Percentiles rank a stretch among this genome's conserved stretches.
phyloP scores from a whole-genome alignment of 768 basidiomycete genomes.

The Cystofilobasidium bisporidii region DNA sequence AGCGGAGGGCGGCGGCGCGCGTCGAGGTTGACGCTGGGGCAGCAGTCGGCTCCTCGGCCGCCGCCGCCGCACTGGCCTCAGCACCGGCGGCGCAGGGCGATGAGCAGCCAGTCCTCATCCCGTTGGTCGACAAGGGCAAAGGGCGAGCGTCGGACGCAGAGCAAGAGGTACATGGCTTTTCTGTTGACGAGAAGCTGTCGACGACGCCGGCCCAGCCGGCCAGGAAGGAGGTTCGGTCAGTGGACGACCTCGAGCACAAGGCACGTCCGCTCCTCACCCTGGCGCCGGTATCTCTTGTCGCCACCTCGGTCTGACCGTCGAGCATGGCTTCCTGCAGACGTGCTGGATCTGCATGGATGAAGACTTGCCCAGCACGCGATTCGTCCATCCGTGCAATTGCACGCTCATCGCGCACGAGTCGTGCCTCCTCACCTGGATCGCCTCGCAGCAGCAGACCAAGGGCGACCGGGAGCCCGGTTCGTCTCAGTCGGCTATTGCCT shows the following conservation, averaged over 20 bases:
- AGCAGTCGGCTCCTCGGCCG: neutral
- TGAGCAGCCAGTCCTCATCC: neutral
- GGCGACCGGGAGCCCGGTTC: neutral
- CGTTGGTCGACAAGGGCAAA: neutral
- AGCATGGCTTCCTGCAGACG: neutral
- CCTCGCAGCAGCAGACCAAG: constrained; percentile 16
- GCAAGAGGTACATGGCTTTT: neutral
- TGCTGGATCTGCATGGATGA: constrained; percentile 10
- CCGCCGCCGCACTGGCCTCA: neutral
- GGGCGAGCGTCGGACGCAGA: neutral
- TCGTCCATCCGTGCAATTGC: constrained; percentile 13
- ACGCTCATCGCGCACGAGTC: constrained; percentile 20
- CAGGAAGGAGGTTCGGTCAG: neutral
- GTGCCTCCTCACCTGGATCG: constrained; percentile 19
- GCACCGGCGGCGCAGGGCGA: neutral
- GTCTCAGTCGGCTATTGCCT: too few relatives aligned
- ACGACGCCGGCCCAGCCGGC: neutral
- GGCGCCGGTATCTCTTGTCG: too few relatives aligned
- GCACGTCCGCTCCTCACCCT: too few relatives aligned
- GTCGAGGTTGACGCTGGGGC: neutral
- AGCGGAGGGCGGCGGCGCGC: neutral
- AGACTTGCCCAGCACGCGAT: neutral
- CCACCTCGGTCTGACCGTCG: too few relatives aligned
- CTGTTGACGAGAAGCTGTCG: neutral
- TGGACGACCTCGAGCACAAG: constrained; percentile 3